Evolutionary conservation across 2,329 filamentous ascomycete species (phyloP).

Genomic region (Aspergillus bombycis): DNA sequence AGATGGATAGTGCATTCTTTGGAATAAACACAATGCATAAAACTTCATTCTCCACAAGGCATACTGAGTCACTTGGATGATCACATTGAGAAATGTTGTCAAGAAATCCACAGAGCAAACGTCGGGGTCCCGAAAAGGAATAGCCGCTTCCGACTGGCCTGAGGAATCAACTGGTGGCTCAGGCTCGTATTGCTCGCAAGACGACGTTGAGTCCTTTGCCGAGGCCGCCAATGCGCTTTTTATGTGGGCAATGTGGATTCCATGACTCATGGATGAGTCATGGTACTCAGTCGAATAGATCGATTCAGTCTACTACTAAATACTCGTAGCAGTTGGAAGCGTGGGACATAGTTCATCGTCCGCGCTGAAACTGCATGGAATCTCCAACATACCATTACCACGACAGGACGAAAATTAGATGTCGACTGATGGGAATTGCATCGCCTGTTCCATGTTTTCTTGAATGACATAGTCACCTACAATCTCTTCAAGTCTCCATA

Average conservation of each 20-base stretch:
- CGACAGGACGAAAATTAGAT: too few relatives aligned
- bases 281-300: not conserved
- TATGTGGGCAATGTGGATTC: not conserved
- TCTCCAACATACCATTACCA: too few relatives aligned
- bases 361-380: too few relatives aligned
- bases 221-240: not conserved
- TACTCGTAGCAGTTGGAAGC: too few relatives aligned
- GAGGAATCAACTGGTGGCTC: slow-evolving; percentile 13
- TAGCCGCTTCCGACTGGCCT: slow-evolving; percentile 17
- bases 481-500: too few relatives aligned
- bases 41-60: not conserved
- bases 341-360: too few relatives aligned
- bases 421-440: too few relatives aligned
- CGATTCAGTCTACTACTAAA: not conserved
- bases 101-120: not conserved
- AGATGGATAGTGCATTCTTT: not conserved
- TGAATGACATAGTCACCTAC: too few relatives aligned
- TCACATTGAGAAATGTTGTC: not conserved
- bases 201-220: not conserved
- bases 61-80: slow-evolving; percentile 6
- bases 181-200: not conserved
- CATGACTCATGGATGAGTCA: not conserved
- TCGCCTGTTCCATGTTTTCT: too few relatives aligned
- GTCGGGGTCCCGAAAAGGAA: slow-evolving; percentile 32
- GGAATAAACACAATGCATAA: not conserved